A percentile compares a stretch with the other conserved stretches of the same genome.
Evolutionary conservation across 1,139 yeast genomes (phyloP).

Genomic region (Groenewaldozyma sp.): DNA sequence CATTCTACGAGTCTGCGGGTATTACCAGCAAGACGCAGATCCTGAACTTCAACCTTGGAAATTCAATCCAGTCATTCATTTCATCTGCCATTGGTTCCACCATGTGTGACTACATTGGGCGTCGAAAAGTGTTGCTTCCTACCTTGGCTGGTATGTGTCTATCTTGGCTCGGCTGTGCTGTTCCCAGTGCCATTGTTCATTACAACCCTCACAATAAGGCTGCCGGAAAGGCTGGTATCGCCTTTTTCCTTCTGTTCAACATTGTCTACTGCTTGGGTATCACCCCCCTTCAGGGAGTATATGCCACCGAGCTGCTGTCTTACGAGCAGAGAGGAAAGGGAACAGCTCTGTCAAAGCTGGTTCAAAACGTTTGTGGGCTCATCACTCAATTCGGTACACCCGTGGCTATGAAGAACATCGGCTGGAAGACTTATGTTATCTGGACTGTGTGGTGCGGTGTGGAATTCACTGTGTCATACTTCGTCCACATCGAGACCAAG

Average conservation of each 20-base stretch:
- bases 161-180: slow-evolving; percentile 16
- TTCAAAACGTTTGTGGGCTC: slow-evolving; percentile 13
- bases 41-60: slow-evolving; percentile 12
- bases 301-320: slow-evolving; percentile 32
- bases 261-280: slow-evolving; percentile 14
- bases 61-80: slow-evolving; percentile 9
- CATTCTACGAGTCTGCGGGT: slow-evolving; percentile 14
- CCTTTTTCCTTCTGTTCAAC: slow-evolving; percentile 16
- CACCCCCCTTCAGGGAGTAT: slow-evolving; percentile 20
- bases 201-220: slow-evolving; percentile 8
- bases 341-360: slow-evolving; percentile 19
- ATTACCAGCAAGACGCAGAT: slow-evolving; percentile 12
- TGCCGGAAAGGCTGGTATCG: slow-evolving; percentile 17
- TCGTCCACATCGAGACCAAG: slow-evolving; percentile 39
- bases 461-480: slow-evolving; percentile 26
- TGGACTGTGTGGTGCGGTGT: slow-evolving; percentile 24
- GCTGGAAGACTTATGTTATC: slow-evolving; percentile 30
- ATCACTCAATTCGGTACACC: slow-evolving; percentile 46
- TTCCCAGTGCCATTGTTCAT: slow-evolving; percentile 14
- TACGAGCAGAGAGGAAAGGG: slow-evolving; percentile 32
- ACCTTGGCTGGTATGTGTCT: slow-evolving; percentile 9
- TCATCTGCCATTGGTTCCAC: slow-evolving; percentile 13
- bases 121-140: slow-evolving; percentile 11
- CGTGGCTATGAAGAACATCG: slow-evolving; percentile 48
- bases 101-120: slow-evolving; percentile 12